Evolutionary conservation across 345 rosid species (phyloP).

Genomic region (Cardamine chenopodiifolia): DNA sequence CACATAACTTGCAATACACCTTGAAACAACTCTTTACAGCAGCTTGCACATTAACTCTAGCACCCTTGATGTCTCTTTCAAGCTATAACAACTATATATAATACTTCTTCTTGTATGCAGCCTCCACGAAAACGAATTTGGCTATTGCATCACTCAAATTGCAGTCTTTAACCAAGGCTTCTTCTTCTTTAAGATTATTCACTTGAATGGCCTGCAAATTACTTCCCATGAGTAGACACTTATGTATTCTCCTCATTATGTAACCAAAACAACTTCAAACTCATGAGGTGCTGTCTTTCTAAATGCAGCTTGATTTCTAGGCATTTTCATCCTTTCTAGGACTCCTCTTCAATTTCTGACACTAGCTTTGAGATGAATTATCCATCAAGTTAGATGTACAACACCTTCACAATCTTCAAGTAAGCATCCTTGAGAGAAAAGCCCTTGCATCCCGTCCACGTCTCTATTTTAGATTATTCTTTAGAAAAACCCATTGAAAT

Average conservation of each 20-base stretch:
- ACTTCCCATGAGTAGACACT: not conserved
- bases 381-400: not conserved
- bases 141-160: too few relatives aligned
- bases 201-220: not conserved
- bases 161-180: too few relatives aligned
- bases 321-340: not conserved
- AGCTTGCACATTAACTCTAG: too few relatives aligned
- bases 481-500: not conserved
- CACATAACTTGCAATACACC: too few relatives aligned
- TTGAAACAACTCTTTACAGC: too few relatives aligned
- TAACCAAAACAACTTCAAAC: not conserved
- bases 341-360: not conserved
- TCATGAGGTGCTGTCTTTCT: not conserved
- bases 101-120: too few relatives aligned
- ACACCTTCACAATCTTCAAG: too few relatives aligned
- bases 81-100: too few relatives aligned
- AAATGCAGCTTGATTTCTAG: not conserved
- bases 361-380: not conserved
- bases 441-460: not conserved
- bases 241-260: not conserved
- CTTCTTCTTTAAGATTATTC: not conserved
- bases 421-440: too few relatives aligned
- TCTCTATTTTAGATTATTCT: not conserved
- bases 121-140: too few relatives aligned
- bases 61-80: too few relatives aligned